phyloP scores from a whole-genome alignment of 768 basidiomycete genomes.

The Xerocomellus dryophilus region DNA sequence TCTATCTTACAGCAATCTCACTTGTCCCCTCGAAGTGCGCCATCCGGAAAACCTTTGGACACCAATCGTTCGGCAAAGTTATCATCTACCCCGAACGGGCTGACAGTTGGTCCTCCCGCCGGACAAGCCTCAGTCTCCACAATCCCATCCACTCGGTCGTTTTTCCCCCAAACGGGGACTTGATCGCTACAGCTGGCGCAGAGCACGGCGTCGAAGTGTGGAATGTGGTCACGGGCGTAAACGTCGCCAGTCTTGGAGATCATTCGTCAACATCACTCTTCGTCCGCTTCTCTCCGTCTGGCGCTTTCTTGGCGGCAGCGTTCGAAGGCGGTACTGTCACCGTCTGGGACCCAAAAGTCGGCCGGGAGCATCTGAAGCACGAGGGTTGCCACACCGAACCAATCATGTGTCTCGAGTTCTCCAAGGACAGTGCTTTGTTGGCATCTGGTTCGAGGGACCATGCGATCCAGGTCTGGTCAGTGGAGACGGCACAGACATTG shows the following conservation, averaged over 20 bases:
- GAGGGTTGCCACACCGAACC: slow-evolving; percentile 7
- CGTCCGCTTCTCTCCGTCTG: slow-evolving; percentile 22
- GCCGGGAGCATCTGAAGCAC: slow-evolving; percentile 17
- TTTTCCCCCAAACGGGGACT: slow-evolving; percentile 10
- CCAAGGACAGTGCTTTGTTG: slow-evolving; percentile 8
- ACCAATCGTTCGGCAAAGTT: slow-evolving; percentile 2
- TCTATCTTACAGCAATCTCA: slow-evolving; percentile 12
- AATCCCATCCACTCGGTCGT: slow-evolving; percentile 13
- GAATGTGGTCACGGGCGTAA: slow-evolving; percentile 18
- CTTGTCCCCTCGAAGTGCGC: not conserved
- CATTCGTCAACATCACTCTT: slow-evolving; percentile 4
- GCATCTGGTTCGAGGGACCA: slow-evolving; percentile 20
- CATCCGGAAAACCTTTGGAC: slow-evolving; percentile 9
- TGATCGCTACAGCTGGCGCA: slow-evolving; percentile 16
- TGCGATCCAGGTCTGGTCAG: slow-evolving; percentile 24
- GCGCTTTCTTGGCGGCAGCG: slow-evolving; percentile 17
- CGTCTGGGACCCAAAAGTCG: slow-evolving; percentile 21
- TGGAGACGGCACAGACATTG: slow-evolving; percentile 11
- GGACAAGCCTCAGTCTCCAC: not conserved
- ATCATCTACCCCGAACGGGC: not conserved
- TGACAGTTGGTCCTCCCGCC: not conserved
- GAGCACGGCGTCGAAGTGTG: slow-evolving; percentile 24
- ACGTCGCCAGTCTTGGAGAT: slow-evolving; percentile 20
- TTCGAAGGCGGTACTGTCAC: slow-evolving; percentile 16
- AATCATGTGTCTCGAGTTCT: slow-evolving; percentile 23